These are phyloP conservation scores for Sutorius eximius DNA, from an alignment of 1,284 basidiomycete genomes.

Conservation along the genomic window DNA sequence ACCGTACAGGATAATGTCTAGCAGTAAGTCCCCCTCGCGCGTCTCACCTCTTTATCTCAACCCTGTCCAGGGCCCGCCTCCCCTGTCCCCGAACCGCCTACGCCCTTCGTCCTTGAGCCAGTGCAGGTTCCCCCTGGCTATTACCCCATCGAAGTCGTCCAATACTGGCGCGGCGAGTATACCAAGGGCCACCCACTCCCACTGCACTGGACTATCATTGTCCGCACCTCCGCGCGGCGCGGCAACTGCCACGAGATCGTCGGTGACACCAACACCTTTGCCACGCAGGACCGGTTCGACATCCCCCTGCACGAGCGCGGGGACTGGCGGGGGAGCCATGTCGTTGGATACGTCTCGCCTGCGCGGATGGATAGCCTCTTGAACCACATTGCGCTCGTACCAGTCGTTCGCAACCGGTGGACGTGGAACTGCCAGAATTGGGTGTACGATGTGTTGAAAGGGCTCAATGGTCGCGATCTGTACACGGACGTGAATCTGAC, in stretches of 20 bases:
- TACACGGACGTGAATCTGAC: conserved; percentile 18
- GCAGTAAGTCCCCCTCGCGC: background rate
- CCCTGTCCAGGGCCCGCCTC: background rate
- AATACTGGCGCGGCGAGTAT: conserved; percentile 31
- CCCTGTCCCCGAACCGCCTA: background rate
- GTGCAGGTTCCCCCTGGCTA: conserved; percentile 20
- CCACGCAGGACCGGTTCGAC: conserved; percentile 16
- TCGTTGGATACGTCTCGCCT: conserved; percentile 17
- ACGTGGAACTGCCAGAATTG: conserved; percentile 22
- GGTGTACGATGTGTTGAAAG: conserved; percentile 15
- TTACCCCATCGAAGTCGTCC: conserved; percentile 28
- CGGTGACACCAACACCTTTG: conserved; percentile 27
- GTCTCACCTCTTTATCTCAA: background rate
- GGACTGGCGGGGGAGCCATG: conserved; percentile 16
- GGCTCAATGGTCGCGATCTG: background rate
- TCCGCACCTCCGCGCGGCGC: conserved; percentile 19
- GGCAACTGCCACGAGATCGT: conserved; percentile 31
- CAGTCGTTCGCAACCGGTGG: background rate
- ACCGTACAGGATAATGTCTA: conserved; percentile 2
- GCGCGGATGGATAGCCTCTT: conserved; percentile 7
- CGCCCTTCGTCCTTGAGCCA: conserved; percentile 15
- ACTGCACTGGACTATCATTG: conserved; percentile 29
- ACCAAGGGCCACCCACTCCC: conserved; percentile 11
- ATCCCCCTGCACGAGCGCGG: background rate
- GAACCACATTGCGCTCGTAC: conserved; percentile 15